Conservation (phyloP, 2,329 filamentous ascomycete genomes). For the Fusarium sp. region DNA sequence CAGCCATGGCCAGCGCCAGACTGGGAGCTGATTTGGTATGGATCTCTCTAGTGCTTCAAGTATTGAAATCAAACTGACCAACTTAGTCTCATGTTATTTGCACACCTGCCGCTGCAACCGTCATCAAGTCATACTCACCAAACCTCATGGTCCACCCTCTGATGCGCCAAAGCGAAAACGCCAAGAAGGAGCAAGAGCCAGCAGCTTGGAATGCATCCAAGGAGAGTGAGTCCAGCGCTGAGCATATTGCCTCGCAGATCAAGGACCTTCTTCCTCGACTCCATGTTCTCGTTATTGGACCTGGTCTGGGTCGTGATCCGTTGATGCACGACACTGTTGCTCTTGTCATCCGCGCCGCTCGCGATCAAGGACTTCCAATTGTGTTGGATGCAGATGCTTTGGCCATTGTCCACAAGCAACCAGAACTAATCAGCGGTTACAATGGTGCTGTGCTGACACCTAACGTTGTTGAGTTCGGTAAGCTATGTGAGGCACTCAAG, state of each 20-base stretch:
- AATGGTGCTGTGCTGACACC: constrained; percentile 89
- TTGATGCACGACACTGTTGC: constrained; percentile 91
- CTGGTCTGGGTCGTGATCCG: constrained; percentile 88
- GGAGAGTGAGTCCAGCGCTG: constrained; percentile 65
- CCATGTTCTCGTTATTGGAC: constrained; percentile 92
- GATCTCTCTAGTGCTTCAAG: not conserved
- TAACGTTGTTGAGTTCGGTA: constrained; percentile 91
- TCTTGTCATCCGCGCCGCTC: constrained; percentile 81
- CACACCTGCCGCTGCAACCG: constrained; percentile 84
- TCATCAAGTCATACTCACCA: constrained; percentile 98
- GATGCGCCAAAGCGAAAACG: constrained; percentile 77
- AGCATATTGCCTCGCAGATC: constrained; percentile 73
- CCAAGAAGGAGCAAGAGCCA: constrained; percentile 57
- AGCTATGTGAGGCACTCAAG: constrained; percentile 80
- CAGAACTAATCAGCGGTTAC: constrained; percentile 84
- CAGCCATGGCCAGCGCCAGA: constrained; percentile 93
- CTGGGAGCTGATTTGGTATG: constrained; percentile 89
- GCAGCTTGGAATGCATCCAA: constrained; percentile 49
- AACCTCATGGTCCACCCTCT: constrained; percentile 99
- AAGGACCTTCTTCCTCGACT: constrained; percentile 85
- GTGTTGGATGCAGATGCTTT: constrained; percentile 94
- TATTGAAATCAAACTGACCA: constrained; percentile 6
- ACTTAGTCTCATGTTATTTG: constrained; percentile 91
- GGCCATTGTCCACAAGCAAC: constrained; percentile 78
- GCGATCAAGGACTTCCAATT: constrained; percentile 77